phyloP scores from a whole-genome alignment of 768 basidiomycete genomes.

The Paxillus ammoniavirescens region DNA sequence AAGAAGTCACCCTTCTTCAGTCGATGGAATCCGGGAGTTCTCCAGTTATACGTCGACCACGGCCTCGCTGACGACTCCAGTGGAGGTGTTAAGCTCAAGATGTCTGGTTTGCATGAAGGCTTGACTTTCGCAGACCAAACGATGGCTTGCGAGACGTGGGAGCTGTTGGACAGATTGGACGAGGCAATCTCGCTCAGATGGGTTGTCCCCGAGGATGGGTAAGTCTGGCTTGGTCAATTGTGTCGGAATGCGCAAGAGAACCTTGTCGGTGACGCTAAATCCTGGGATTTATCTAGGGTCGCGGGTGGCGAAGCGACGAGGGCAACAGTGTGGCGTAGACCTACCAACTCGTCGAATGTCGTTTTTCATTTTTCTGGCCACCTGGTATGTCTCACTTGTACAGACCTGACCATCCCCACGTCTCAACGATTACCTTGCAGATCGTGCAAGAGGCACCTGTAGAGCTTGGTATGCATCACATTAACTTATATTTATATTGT shows the following conservation, averaged over 20 bases:
- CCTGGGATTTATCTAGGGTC: constrained; percentile 11
- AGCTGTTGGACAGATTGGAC: constrained; percentile 24
- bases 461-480: constrained; percentile 26
- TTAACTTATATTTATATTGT: background rate
- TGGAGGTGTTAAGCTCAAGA: constrained; percentile 59
- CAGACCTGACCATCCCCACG: too few species aligned
- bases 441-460: constrained; percentile 28
- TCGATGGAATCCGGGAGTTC: constrained; percentile 64
- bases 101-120: constrained; percentile 63
- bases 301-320: constrained; percentile 7
- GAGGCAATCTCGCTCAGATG: constrained; percentile 26
- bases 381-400: constrained; percentile 22
- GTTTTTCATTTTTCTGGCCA: constrained; percentile 27
- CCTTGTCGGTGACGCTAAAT: background rate
- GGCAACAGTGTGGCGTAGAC: constrained; percentile 30
- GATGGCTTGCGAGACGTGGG: constrained; percentile 26
- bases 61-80: constrained; percentile 40
- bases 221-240: background rate
- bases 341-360: constrained; percentile 28
- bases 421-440: constrained; percentile 7
- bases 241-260: background rate
- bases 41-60: constrained; percentile 59
- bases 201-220: constrained; percentile 26
- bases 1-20: constrained; percentile 61
- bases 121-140: constrained; percentile 52